Evolutionary conservation across 306 rosid genomes (phyloP).

Genomic region (Ceratonia siliqua): DNA sequence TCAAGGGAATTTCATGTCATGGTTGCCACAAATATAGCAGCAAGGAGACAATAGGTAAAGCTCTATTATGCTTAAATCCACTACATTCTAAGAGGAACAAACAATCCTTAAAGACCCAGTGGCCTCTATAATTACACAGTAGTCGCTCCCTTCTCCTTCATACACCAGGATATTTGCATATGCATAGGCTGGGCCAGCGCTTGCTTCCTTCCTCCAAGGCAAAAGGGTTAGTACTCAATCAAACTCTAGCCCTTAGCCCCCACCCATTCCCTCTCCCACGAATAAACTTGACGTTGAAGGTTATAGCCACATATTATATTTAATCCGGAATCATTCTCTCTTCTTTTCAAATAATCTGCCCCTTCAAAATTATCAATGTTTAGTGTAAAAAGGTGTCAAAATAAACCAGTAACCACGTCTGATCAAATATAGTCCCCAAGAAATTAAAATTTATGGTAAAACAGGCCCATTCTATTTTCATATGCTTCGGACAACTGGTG

Average conservation of each 20-base stretch:
- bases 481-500: conserved; percentile 47
- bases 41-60: conserved; percentile 25
- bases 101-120: conserved; percentile 35
- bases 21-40: conserved; percentile 4
- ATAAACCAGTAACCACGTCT: background rate
- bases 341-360: background rate
- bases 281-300: background rate
- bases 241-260: conserved; percentile 30
- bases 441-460: conserved; percentile 38
- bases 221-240: conserved; percentile 33
- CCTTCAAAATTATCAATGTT: background rate
- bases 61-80: conserved; percentile 40
- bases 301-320: background rate
- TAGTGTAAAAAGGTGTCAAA: background rate
- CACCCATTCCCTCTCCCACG: background rate
- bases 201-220: conserved; percentile 45
- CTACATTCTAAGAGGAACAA: conserved; percentile 44
- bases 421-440: conserved; percentile 12
- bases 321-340: background rate
- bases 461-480: conserved; percentile 59
- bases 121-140: conserved; percentile 28
- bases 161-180: conserved; percentile 15
- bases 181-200: conserved; percentile 31
- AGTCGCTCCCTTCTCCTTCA: conserved; percentile 31
- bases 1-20: conserved; percentile 31